Evolutionary conservation across 1,139 yeast species (phyloP), one percentile per base, ranked within the genome.

Genomic region (Saccharomycopsis phalli): DNA sequence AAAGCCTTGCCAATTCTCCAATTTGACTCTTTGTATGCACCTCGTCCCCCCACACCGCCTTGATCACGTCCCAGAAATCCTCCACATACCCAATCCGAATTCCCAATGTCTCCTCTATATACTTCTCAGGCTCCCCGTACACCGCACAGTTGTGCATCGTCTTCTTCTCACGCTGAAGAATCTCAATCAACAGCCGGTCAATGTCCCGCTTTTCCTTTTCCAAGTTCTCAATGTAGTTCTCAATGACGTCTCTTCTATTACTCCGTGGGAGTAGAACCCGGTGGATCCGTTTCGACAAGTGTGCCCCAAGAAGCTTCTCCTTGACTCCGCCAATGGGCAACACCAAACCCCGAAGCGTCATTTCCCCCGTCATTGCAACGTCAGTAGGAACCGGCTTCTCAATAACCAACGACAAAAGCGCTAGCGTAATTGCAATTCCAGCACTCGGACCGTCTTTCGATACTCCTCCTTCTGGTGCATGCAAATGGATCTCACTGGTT

Each of bases 391-490:
- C 81, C 0, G 87, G 79, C 46, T 68, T 71, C 46, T 78, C 71
- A 41, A 84, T 59, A 3, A 87, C 69, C 44, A 83, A 64, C 0
- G 95, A 84, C 34, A 87, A 62, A 42, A 87, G 65, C 56, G 87
- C 82, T 38, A 86, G 61, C 0, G 95, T 81, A 76, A 87, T 84
- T 3, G 96, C 84, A 33, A 84, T 76, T 31, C 96, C 96, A 0
- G 96, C 96, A 30, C 88, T 78, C 2, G 96, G 96, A 0, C 96
- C 96, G 57, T 87, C 96, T 60, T 87, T 87, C 27, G 81, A 78
- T 32, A 86, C 69, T 0, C 93, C 82, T 0, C 95, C 95, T 65
- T 81, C 80, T 1, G 95, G 95, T 32, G 86, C 94, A 57, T 86
- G 95, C 50, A 86, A 61, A 59, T 86, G 94, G 45, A 83, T 69